Evolutionary conservation across 2,329 filamentous ascomycete genomes (phyloP), one percentile per base, ranked within the genome.

Genomic region (Sarocladium oryzae): DNA sequence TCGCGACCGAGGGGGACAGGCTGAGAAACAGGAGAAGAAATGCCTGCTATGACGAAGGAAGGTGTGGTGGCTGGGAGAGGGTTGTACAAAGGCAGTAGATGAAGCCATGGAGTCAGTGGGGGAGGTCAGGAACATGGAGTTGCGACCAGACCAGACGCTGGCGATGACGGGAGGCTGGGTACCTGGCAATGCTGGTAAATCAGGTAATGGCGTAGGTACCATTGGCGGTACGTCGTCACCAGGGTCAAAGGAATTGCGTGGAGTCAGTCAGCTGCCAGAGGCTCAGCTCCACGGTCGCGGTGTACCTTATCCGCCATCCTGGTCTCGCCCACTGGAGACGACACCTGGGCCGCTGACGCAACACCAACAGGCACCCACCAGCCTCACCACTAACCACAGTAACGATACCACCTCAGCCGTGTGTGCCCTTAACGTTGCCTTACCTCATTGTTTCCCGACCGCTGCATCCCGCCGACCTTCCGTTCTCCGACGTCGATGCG

Each of bases 301-400:
- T 13, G 7, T 30, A 7, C 28, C 7, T 7, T 7, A 13, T 30
- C 28, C 13, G 13, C 28, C n/a, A n/a, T n/a, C n/a, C n/a, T n/a
- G n/a, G n/a, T n/a, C 7, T 20, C 23, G 20, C 15, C 10, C 40
- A n/a, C 40, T 43, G 40, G 23, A 28, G 23, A 7, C 7, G 15
- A 23, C 6, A 9, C 40, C 21, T 18, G n/a, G 26, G 43, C 9
- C 43, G 43, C 43, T 48, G 43, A 48, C 43, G 43, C 43, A 48
- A 48, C 43, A 20, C 43, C 43, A 33, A 32, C 43, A 48, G 43
- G 43, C 43, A 48, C 28, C 43, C 43, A 48, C 43, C 43, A 45
- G 28, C 28, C 28, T 41, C 13, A 24, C 18, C 16, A 21, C 18
- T 9, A 21, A 7, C 37, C 7, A 8, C 37, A 41, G n/a, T 18